These are phyloP conservation scores for Termitomyces sp. DNA, from an alignment of 768 basidiomycete species.

Conservation along the genomic window DNA sequence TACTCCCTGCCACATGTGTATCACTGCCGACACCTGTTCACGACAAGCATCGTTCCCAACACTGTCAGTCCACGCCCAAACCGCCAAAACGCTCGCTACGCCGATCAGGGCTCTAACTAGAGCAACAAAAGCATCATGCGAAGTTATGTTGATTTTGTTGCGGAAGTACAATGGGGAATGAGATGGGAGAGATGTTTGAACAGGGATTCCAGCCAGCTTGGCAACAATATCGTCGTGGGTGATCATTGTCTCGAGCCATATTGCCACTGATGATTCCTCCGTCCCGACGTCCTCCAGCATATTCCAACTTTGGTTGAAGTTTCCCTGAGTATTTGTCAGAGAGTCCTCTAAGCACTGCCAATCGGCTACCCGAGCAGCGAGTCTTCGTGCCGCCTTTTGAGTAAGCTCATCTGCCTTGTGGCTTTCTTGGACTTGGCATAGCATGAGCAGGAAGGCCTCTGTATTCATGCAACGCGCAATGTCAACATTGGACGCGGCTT, in stretches of 20 bases:
- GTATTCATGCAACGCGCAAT: slow-evolving; percentile 54
- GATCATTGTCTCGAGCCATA: slow-evolving; percentile 71
- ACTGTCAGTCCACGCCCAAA: slow-evolving; percentile 81
- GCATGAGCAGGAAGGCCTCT: slow-evolving; percentile 40
- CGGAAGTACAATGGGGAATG: slow-evolving; percentile 41
- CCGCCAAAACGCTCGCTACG: slow-evolving; percentile 62
- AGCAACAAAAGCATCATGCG: slow-evolving; percentile 59
- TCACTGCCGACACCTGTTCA: slow-evolving; percentile 59
- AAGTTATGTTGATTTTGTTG: slow-evolving; percentile 23
- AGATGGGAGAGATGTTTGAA: slow-evolving; percentile 29
- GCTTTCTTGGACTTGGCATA: slow-evolving; percentile 37
- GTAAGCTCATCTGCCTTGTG: slow-evolving; percentile 38
- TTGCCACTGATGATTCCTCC: slow-evolving; percentile 68
- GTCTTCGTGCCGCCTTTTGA: slow-evolving; percentile 44
- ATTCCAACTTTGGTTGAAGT: slow-evolving; percentile 46
- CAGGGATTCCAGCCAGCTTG: slow-evolving; percentile 42
- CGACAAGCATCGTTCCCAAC: slow-evolving; percentile 63
- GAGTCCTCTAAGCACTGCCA: slow-evolving; percentile 66
- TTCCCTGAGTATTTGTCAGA: slow-evolving; percentile 49
- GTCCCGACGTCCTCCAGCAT: slow-evolving; percentile 61
- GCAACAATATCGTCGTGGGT: slow-evolving; percentile 51
- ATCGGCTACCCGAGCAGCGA: slow-evolving; percentile 49
- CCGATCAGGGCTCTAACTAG: slow-evolving; percentile 71
- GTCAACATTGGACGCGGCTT: slow-evolving; percentile 65
- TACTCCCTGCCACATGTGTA: slow-evolving; percentile 64